phyloP scores from a whole-genome alignment of 306 rosid genomes.

The Vigna trinervia region DNA sequence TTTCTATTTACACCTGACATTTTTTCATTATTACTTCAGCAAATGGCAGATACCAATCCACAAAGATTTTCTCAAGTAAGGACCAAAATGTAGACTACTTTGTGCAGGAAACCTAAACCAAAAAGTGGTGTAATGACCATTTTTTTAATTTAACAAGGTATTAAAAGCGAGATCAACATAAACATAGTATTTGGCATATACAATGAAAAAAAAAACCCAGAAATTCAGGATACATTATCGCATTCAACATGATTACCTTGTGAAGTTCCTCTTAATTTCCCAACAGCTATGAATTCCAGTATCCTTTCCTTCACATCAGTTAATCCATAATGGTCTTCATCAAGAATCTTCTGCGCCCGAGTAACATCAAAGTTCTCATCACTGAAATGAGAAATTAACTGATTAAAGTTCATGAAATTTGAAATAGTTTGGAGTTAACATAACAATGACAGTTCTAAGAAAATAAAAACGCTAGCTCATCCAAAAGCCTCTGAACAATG shows the following conservation, averaged over 20 bases:
- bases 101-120: neutral
- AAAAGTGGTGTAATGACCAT: neutral
- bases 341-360: slow-evolving; percentile 88
- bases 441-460: slow-evolving; percentile 18
- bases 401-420: slow-evolving; percentile 22
- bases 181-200: no score
- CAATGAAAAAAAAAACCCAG: no score
- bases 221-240: neutral
- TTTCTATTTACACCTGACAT: neutral
- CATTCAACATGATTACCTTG: slow-evolving; percentile 70
- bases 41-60: neutral
- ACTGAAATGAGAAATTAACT: slow-evolving; percentile 59
- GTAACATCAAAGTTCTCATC: slow-evolving; percentile 96
- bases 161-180: slow-evolving; percentile 3
- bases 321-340: slow-evolving; percentile 98
- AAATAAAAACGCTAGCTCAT: slow-evolving; percentile 15
- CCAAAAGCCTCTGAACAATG: slow-evolving; percentile 31
- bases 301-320: slow-evolving; percentile 97
- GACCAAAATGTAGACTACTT: neutral
- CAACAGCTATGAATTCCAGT: slow-evolving; percentile 97
- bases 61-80: neutral
- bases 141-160: neutral
- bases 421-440: slow-evolving; percentile 1
- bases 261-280: slow-evolving; percentile 92
- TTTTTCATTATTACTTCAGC: neutral